Evolutionary conservation across 2,329 filamentous ascomycete genomes (phyloP).

Genomic region (Massarina eburnea): DNA sequence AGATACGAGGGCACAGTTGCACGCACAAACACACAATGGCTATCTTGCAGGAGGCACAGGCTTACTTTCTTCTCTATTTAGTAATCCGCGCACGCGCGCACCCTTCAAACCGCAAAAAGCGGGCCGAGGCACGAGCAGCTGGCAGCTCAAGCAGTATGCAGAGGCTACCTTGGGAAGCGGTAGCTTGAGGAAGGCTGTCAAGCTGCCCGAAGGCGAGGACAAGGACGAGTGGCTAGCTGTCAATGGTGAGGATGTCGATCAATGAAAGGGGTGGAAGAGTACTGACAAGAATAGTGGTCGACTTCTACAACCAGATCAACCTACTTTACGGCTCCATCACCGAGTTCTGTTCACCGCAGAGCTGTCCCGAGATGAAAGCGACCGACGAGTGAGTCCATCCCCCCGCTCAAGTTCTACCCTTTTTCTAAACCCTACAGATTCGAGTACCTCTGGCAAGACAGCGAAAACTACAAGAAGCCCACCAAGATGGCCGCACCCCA

Average conservation of each 20-base stretch:
- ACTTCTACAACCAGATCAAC: slow-evolving; percentile 99
- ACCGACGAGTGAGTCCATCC: slow-evolving; percentile 77
- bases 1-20: slow-evolving; percentile 6
- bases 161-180: slow-evolving; percentile 95
- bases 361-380: slow-evolving; percentile 99
- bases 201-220: slow-evolving; percentile 94
- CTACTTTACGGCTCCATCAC: slow-evolving; percentile 98
- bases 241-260: slow-evolving; percentile 68
- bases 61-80: slow-evolving; percentile 49
- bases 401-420: neutral
- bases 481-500: slow-evolving; percentile 98
- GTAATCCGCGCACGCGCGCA: slow-evolving; percentile 83
- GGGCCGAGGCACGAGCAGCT: slow-evolving; percentile 83
- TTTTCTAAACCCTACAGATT: slow-evolving; percentile 59
- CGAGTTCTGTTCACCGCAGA: slow-evolving; percentile 96
- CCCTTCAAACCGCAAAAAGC: slow-evolving; percentile 87
- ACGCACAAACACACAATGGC: slow-evolving; percentile 10
- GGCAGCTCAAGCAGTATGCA: slow-evolving; percentile 96
- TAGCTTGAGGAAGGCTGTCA: slow-evolving; percentile 93
- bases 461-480: slow-evolving; percentile 87
- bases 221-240: slow-evolving; percentile 98
- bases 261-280: slow-evolving; percentile 1
- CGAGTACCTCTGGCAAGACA: slow-evolving; percentile 99
- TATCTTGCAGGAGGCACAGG: slow-evolving; percentile 23
- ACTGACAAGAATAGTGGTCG: slow-evolving; percentile 72